A percentile compares a stretch with the other conserved stretches of the same genome.
Conservation (phyloP, 1,139 yeast genomes). For the Pichia kudriavzevii region DNA sequence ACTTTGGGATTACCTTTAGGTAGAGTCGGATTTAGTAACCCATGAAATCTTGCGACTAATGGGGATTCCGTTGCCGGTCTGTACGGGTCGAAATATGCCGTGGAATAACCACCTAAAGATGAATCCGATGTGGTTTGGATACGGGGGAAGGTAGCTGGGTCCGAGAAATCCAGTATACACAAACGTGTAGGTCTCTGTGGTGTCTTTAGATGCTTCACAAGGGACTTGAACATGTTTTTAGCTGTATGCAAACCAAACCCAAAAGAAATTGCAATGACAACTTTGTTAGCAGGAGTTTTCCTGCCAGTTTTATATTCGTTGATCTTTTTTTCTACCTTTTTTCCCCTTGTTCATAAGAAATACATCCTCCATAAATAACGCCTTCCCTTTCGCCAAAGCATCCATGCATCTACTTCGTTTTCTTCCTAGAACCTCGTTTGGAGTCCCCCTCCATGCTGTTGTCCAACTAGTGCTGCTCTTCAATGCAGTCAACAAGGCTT, state of each 20-base stretch:
- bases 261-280: no score
- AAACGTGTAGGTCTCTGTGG: constrained; percentile 20
- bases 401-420: constrained; percentile 3
- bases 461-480: constrained; percentile 78
- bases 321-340: no score
- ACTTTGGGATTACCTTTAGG: constrained; percentile 47
- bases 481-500: constrained; percentile 78
- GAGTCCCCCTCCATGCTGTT: constrained; percentile 80
- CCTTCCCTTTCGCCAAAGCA: no score
- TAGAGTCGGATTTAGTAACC: constrained; percentile 64
- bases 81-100: constrained; percentile 42
- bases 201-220: constrained; percentile 57
- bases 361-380: no score
- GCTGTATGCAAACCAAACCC: no score
- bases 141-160: constrained; percentile 37
- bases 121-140: constrained; percentile 61
- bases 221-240: constrained; percentile 49
- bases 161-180: constrained; percentile 48
- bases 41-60: constrained; percentile 55
- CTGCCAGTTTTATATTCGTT: no score
- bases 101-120: constrained; percentile 73
- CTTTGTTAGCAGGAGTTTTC: no score
- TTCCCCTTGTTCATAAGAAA: no score
- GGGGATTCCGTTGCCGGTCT: constrained; percentile 17
- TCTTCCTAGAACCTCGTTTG: constrained; percentile 19